These are phyloP conservation scores for Hortiboletus flavorubellus DNA, from an alignment of 768 basidiomycete species.

Conservation along the genomic window DNA sequence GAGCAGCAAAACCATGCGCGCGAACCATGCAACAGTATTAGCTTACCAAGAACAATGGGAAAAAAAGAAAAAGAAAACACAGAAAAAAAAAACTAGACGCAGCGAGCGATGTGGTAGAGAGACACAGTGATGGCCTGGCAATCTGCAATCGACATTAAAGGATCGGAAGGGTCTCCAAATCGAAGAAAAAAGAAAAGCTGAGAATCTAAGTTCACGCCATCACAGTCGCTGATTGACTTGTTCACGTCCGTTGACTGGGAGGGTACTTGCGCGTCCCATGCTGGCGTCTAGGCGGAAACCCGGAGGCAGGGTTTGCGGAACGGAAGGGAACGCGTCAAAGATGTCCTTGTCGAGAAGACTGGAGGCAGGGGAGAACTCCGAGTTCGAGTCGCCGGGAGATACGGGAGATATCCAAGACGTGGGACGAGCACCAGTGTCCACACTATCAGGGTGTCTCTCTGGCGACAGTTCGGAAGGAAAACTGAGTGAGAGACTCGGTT, in stretches of 20 bases:
- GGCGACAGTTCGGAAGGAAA: constrained; percentile 21
- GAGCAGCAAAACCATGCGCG: constrained; percentile 20
- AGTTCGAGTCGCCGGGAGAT: constrained; percentile 41
- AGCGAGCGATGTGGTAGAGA: constrained; percentile 1
- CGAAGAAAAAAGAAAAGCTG: not conserved
- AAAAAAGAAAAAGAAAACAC: not conserved
- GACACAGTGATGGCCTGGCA: constrained; percentile 9
- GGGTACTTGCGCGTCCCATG: constrained; percentile 23
- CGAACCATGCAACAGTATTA: constrained; percentile 24
- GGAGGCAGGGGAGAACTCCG: constrained; percentile 38
- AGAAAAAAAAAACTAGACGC: not conserved
- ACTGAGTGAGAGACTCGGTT: constrained; percentile 21
- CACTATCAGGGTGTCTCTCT: constrained; percentile 10
- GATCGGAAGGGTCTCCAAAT: not conserved
- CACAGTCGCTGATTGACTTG: constrained; percentile 21
- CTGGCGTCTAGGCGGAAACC: constrained; percentile 18
- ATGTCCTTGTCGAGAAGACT: constrained; percentile 52
- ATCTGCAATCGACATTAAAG: constrained; percentile 7
- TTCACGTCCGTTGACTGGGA: constrained; percentile 28
- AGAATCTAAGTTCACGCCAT: constrained; percentile 21
- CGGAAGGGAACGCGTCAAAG: constrained; percentile 71
- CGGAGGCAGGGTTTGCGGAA: constrained; percentile 50
- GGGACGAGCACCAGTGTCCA: constrained; percentile 29
- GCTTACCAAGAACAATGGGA: constrained; percentile 10
- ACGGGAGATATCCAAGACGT: constrained; percentile 49